These are phyloP conservation scores for Fomitopsis serialis DNA, from an alignment of 768 basidiomycete genomes.

Conservation along the genomic window DNA sequence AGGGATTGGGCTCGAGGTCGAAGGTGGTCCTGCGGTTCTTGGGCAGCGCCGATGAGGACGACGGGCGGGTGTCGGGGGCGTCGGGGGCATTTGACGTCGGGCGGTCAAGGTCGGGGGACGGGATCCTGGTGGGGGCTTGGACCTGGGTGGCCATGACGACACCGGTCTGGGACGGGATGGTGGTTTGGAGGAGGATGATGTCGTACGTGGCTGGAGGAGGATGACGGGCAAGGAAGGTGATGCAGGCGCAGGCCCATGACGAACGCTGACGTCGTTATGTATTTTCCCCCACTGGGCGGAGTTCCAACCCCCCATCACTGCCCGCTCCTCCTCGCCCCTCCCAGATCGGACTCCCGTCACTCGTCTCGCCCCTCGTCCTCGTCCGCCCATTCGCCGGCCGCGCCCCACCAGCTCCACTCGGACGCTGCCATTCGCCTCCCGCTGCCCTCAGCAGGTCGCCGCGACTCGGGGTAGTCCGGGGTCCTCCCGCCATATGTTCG, in stretches of 20 bases:
- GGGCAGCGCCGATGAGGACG: constrained; percentile 13
- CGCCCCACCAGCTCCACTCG: neutral
- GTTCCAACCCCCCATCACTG: constrained; percentile 6
- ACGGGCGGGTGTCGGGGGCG: constrained; percentile 6
- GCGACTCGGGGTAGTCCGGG: neutral
- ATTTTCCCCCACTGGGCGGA: constrained; percentile 14
- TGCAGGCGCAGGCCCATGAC: constrained; percentile 12
- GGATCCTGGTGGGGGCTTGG: constrained; percentile 1
- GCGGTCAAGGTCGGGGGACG: constrained; percentile 2
- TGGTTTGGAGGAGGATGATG: constrained; percentile 1
- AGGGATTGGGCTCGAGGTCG: constrained; percentile 50
- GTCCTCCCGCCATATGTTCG: neutral
- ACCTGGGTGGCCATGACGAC: constrained; percentile 15
- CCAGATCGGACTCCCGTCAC: constrained; percentile 6
- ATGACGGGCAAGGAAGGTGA: constrained; percentile 2
- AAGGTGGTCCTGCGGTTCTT: constrained; percentile 24
- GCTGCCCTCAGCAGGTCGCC: neutral
- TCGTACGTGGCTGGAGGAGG: neutral
- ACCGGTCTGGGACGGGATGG: neutral
- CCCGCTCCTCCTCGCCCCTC: neutral
- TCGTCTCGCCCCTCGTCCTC: neutral
- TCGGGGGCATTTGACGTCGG: constrained; percentile 2
- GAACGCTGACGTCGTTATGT: constrained; percentile 24
- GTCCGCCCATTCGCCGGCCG: neutral
- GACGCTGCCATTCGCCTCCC: neutral